These are phyloP conservation scores for Gracilaria domingensis DNA, from an alignment of 23 red algal species.

Conservation along the genomic window DNA sequence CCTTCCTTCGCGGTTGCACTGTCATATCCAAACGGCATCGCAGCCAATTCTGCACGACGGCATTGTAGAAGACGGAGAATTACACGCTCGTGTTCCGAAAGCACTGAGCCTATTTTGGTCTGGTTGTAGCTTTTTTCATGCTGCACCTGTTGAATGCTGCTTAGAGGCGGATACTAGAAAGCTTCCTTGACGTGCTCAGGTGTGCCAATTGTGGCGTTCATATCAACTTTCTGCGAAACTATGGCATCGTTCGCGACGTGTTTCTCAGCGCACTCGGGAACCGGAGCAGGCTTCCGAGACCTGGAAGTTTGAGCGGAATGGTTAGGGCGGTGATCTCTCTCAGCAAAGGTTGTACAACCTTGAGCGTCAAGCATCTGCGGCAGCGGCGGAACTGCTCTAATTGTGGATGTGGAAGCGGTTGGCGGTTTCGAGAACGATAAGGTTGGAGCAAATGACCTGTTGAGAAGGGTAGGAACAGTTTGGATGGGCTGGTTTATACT, in stretches of 20 bases:
- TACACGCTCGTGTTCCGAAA: slow-evolving; percentile 62
- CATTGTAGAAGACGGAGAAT: slow-evolving; percentile 33
- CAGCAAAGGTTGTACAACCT: neutral
- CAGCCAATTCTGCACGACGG: slow-evolving; percentile 59
- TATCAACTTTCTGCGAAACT: slow-evolving; percentile 31
- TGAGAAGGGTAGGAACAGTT: neutral
- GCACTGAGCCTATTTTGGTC: slow-evolving; percentile 49
- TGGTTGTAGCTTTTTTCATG: slow-evolving; percentile 39
- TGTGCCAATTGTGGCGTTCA: slow-evolving; percentile 42
- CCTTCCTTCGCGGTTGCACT: slow-evolving; percentile 63
- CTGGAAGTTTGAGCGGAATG: slow-evolving; percentile 7
- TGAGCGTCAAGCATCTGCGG: slow-evolving; percentile 12
- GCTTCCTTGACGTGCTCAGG: slow-evolving; percentile 48
- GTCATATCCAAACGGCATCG: slow-evolving; percentile 63
- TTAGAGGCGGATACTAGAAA: slow-evolving; percentile 15
- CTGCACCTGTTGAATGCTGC: slow-evolving; percentile 12
- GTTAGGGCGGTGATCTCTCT: neutral
- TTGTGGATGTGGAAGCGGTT: neutral
- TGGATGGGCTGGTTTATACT: neutral
- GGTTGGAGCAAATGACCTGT: slow-evolving; percentile 37
- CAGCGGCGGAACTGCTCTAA: slow-evolving; percentile 1
- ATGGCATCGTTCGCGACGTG: slow-evolving; percentile 33
- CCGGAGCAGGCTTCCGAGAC: slow-evolving; percentile 1
- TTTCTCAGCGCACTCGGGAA: neutral
- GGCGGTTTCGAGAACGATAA: slow-evolving; percentile 39